Conservation (phyloP, 2,329 filamentous ascomycete species). For the Alternaria brassicae region DNA sequence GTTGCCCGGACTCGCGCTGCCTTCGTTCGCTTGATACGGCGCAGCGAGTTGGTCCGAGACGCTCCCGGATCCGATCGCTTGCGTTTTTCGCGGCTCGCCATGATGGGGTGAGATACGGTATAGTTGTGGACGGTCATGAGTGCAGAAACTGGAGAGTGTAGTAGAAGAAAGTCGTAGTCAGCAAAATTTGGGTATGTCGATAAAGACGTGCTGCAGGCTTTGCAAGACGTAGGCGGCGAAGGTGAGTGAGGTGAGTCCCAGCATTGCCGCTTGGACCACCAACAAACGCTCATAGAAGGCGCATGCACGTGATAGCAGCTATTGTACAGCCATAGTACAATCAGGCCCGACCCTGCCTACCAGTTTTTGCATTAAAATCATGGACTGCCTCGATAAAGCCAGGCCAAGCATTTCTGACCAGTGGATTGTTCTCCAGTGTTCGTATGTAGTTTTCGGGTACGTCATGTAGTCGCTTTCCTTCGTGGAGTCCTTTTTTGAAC, state of each 20-base stretch:
- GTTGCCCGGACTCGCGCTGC: neutral
- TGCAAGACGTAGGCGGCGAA: neutral
- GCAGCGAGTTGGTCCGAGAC: neutral
- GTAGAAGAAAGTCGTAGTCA: neutral
- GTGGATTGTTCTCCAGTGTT: slow-evolving; percentile 28
- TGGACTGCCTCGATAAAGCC: slow-evolving; percentile 27
- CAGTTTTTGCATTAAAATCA: slow-evolving; percentile 32
- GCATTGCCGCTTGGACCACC: slow-evolving; percentile 1
- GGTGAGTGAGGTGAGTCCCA: neutral
- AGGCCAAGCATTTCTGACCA: slow-evolving; percentile 26
- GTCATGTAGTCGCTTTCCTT: slow-evolving; percentile 22
- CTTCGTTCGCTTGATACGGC: neutral
- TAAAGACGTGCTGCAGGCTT: neutral
- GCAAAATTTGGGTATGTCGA: neutral
- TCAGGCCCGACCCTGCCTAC: slow-evolving; percentile 18
- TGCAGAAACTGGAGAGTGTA: neutral
- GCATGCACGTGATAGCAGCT: neutral
- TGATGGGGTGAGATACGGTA: neutral
- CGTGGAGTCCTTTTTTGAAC: slow-evolving; percentile 16
- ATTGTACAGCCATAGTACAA: neutral
- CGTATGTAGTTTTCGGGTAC: slow-evolving; percentile 30
- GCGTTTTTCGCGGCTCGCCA: neutral
- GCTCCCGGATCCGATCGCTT: neutral
- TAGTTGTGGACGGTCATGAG: neutral
- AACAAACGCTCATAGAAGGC: slow-evolving; percentile 1